A percentile compares a stretch with the other conserved stretches of the same genome.
Conservation (phyloP, 2,329 filamentous ascomycete genomes). For the Botrytis elliptica region DNA sequence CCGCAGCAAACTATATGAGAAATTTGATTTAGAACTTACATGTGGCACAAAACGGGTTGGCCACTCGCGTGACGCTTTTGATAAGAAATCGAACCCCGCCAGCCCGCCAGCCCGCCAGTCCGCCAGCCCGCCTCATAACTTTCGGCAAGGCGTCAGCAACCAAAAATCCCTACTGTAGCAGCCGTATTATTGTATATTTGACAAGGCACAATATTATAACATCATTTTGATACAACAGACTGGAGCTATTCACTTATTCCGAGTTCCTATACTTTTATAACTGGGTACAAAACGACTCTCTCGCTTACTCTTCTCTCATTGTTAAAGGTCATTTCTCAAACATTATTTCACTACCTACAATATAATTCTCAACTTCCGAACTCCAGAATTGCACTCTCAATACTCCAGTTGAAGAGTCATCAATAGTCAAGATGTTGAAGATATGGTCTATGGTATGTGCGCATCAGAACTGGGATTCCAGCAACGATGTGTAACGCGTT, state of each 20-base stretch:
- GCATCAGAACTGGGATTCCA: neutral
- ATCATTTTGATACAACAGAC: neutral
- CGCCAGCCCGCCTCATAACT: neutral
- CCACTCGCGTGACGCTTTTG: constrained; percentile 10
- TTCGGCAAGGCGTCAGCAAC: constrained; percentile 11
- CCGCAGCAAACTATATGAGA: neutral
- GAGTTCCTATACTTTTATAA: neutral
- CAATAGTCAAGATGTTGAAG: constrained; percentile 77
- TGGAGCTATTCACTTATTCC: neutral
- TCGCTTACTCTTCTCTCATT: constrained; percentile 1
- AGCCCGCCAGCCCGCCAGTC: constrained; percentile 5
- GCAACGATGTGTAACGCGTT: neutral
- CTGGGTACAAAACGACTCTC: neutral
- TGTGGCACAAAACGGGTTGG: neutral
- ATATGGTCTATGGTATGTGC: constrained; percentile 94
- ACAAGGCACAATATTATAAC: neutral
- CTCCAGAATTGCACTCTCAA: neutral
- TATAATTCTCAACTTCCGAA: neutral
- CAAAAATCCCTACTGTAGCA: neutral
- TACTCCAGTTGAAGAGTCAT: neutral
- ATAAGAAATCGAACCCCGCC: constrained; percentile 19
- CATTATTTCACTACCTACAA: neutral
- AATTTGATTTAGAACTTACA: neutral
- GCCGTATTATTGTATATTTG: neutral
- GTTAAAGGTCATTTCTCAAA: neutral